Conservation (phyloP, 2,329 filamentous ascomycete species). For the Rasamsonia emersonii region DNA sequence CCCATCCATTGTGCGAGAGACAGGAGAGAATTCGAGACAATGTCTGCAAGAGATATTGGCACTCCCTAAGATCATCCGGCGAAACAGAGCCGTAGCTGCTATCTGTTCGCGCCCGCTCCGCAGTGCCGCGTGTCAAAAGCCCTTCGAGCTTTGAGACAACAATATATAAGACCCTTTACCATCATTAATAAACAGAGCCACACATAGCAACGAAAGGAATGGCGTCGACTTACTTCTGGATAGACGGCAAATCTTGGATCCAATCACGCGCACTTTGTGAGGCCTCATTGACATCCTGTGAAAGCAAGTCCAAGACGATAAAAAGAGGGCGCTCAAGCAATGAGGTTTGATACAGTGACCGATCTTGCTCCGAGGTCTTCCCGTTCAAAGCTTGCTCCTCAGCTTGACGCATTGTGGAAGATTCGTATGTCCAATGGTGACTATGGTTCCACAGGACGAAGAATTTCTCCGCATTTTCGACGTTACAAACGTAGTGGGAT, state of each 20-base stretch:
- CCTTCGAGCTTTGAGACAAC: conserved; percentile 26
- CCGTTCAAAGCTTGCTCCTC: conserved; percentile 11
- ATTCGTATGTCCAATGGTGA: conserved; percentile 29
- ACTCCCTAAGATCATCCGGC: conserved; percentile 62
- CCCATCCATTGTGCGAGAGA: conserved; percentile 62
- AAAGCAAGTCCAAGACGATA: conserved; percentile 67
- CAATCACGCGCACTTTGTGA: conserved; percentile 72
- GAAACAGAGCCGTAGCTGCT: conserved; percentile 39
- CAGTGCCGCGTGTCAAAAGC: conserved; percentile 17
- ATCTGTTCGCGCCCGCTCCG: conserved; percentile 11
- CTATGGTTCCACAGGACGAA: conserved; percentile 37
- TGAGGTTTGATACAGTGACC: conserved; percentile 35
- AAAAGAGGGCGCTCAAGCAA: conserved; percentile 77
- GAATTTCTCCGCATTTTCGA: conserved; percentile 30
- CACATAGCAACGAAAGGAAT: not conserved
- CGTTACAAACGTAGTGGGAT: conserved; percentile 21
- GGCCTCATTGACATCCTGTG: conserved; percentile 62
- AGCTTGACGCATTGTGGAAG: conserved; percentile 23
- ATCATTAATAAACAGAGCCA: not conserved
- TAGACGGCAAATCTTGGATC: conserved; percentile 53
- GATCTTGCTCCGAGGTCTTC: conserved; percentile 15
- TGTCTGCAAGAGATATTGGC: conserved; percentile 68
- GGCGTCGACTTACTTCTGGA: conserved; percentile 39
- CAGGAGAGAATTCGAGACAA: conserved; percentile 64
- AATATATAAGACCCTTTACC: conserved; percentile 27